phyloP scores from a whole-genome alignment of 371 early-diverging fungal species.

The Apophysomyces variabilis region DNA sequence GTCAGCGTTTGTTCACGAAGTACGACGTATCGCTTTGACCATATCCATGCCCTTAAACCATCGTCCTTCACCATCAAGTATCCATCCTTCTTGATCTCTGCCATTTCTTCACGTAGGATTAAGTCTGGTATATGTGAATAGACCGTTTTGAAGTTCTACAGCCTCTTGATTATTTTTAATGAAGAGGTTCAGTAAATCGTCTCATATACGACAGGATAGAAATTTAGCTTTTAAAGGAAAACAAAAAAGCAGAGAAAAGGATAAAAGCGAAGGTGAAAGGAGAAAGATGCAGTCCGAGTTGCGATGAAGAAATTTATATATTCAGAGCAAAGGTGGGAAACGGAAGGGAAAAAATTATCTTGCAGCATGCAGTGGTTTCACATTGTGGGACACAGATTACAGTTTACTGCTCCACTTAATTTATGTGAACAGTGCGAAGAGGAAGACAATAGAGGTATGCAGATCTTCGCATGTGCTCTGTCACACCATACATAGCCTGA shows the following conservation, averaged over 20 bases:
- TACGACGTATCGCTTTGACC: constrained; percentile 86
- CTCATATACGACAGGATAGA: neutral
- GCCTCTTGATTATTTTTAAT: too few relatives aligned
- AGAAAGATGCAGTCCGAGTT: constrained; percentile 6
- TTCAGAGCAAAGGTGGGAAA: constrained; percentile 2
- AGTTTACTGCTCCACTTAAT: too few relatives aligned
- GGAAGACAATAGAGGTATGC: neutral
- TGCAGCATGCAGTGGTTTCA: neutral
- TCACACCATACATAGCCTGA: neutral
- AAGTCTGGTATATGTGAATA: too few relatives aligned
- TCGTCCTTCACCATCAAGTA: constrained; percentile 77
- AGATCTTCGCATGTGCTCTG: neutral
- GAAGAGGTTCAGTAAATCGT: too few relatives aligned
- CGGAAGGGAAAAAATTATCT: neutral
- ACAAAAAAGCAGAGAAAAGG: neutral
- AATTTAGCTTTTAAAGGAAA: neutral
- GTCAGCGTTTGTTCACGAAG: constrained; percentile 82
- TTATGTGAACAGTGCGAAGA: neutral
- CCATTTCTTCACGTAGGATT: constrained; percentile 22
- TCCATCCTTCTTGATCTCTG: constrained; percentile 66
- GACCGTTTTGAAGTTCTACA: too few relatives aligned
- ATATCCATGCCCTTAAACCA: constrained; percentile 76
- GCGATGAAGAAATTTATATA: constrained; percentile 1
- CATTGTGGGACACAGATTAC: neutral
- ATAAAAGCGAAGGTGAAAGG: neutral